Conservation (phyloP, 1,139 yeast genomes). For the Candida sp. region DNA sequence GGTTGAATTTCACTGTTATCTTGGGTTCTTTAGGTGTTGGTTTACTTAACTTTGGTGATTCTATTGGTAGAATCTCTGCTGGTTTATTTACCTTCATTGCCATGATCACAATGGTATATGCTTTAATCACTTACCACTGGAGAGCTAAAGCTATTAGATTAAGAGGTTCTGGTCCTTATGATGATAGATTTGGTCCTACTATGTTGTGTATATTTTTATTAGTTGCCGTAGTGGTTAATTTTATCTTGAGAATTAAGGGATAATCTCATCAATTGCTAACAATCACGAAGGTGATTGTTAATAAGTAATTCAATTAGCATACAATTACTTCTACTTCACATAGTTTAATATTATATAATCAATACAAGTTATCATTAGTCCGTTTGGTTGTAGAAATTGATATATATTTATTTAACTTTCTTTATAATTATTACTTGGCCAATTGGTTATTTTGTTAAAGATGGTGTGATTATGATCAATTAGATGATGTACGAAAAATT, state of each 20-base stretch:
- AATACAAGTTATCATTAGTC: too few species aligned
- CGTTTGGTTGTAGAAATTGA: too few species aligned
- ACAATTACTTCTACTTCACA: too few species aligned
- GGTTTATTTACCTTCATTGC: conserved; percentile 92
- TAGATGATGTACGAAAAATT: too few species aligned
- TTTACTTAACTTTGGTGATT: conserved; percentile 92
- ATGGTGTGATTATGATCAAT: too few species aligned
- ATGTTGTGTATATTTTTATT: conserved; percentile 91
- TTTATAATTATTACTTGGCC: too few species aligned
- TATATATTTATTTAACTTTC: too few species aligned
- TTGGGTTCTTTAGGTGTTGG: conserved; percentile 97
- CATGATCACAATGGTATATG: conserved; percentile 97
- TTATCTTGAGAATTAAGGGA: conserved; percentile 74
- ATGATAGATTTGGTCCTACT: conserved; percentile 99
- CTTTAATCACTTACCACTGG: conserved; percentile 96
- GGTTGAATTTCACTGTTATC: conserved; percentile 98
- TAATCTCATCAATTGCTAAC: not conserved
- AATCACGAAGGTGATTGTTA: too few species aligned
- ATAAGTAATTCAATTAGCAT: too few species aligned
- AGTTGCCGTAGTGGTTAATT: conserved; percentile 90
- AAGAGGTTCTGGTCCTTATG: conserved; percentile 98
- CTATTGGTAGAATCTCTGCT: conserved; percentile 88
- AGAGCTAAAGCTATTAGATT: conserved; percentile 98
- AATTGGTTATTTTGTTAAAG: too few species aligned
- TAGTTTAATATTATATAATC: too few species aligned